Evolutionary conservation across 2,329 filamentous ascomycete species (phyloP).

Genomic region (Calonectria pseudoturangicola): DNA sequence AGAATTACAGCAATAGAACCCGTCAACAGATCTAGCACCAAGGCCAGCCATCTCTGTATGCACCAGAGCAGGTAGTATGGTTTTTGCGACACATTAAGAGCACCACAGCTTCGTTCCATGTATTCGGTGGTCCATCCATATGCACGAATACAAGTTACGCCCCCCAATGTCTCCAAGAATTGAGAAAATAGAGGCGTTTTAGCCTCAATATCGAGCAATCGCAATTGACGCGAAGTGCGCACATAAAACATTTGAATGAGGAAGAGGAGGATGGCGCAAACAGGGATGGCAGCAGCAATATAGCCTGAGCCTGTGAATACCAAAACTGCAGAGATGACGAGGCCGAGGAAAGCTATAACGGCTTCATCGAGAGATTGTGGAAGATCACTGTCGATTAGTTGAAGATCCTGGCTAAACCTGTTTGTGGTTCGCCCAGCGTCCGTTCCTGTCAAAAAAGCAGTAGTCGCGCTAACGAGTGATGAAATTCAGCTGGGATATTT

Average conservation of each 20-base stretch:
- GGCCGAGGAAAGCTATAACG: background rate
- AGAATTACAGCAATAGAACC: background rate
- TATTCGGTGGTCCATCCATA: constrained; percentile 12
- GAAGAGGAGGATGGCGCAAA: constrained; percentile 3
- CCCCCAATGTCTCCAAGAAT: background rate
- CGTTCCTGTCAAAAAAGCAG: background rate
- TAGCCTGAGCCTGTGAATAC: constrained; percentile 9
- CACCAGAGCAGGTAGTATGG: constrained; percentile 4
- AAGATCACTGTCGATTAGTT: constrained; percentile 8
- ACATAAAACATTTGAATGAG: background rate
- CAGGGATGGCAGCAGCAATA: background rate
- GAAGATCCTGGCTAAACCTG: constrained; percentile 13
- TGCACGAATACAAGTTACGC: constrained; percentile 6
- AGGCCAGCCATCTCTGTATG: background rate
- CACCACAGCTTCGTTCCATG: constrained; percentile 10
- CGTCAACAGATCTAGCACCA: background rate
- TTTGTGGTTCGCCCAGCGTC: constrained; percentile 1
- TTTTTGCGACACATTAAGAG: background rate
- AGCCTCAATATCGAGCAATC: constrained; percentile 12
- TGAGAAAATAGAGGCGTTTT: constrained; percentile 4
- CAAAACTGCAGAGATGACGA: background rate
- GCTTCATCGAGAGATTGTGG: constrained; percentile 3
- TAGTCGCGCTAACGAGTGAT: background rate
- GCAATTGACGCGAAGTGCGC: constrained; percentile 1
- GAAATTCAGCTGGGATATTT: background rate